Evolutionary conservation across 352 stramenopile species (phyloP).

Genomic region (Globisporangium polare): DNA sequence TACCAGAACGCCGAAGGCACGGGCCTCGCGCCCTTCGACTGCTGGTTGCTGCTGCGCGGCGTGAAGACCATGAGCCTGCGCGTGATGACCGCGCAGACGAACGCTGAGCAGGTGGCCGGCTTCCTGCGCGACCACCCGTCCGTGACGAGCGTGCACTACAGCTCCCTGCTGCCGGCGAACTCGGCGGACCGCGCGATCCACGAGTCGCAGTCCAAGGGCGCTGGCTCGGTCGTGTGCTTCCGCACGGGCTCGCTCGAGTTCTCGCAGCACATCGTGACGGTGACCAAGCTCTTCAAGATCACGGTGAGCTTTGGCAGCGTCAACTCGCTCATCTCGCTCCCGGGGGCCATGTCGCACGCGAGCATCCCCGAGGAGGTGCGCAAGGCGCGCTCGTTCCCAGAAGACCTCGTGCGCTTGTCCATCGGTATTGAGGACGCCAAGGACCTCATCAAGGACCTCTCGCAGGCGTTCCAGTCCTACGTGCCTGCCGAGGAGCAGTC

Average conservation of each 20-base stretch:
- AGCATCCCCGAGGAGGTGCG: slow-evolving; percentile 92
- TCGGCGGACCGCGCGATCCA: slow-evolving; percentile 79
- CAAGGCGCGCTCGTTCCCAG: slow-evolving; percentile 87
- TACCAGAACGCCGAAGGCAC: slow-evolving; percentile 90
- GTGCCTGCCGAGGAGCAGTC: slow-evolving; percentile 21
- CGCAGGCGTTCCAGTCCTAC: slow-evolving; percentile 85
- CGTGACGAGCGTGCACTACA: slow-evolving; percentile 91
- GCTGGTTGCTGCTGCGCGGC: slow-evolving; percentile 85
- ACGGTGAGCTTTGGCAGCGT: slow-evolving; percentile 92
- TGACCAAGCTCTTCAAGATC: slow-evolving; percentile 95
- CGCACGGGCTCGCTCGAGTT: slow-evolving; percentile 81
- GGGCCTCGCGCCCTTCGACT: slow-evolving; percentile 88
- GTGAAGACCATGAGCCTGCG: slow-evolving; percentile 89
- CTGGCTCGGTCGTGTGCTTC: slow-evolving; percentile 90
- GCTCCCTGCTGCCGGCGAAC: slow-evolving; percentile 67
- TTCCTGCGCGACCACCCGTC: slow-evolving; percentile 84
- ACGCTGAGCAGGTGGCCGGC: slow-evolving; percentile 86
- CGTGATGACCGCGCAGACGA: slow-evolving; percentile 81
- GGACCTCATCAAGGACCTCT: slow-evolving; percentile 94
- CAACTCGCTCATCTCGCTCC: slow-evolving; percentile 91
- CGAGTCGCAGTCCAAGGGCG: slow-evolving; percentile 77
- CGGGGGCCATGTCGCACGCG: slow-evolving; percentile 94
- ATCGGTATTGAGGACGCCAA: slow-evolving; percentile 93
- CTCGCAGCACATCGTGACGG: slow-evolving; percentile 87
- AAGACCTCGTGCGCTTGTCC: slow-evolving; percentile 92